phyloP scores from a whole-genome alignment of 2,329 filamentous ascomycete species.

The Fusarium ramigenum region DNA sequence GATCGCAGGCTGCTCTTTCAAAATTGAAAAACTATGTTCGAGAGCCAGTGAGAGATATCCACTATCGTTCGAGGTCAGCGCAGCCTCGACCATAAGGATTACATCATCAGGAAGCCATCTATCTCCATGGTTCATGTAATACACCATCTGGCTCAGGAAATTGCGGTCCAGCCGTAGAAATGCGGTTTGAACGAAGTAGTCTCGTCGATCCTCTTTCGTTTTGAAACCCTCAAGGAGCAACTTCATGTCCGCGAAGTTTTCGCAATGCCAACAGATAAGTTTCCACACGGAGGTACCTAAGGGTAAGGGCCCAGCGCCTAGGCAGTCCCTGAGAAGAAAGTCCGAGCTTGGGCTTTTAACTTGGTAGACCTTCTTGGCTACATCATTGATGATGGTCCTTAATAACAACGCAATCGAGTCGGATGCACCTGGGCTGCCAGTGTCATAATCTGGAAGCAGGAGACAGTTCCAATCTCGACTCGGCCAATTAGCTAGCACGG shows the following conservation, averaged over 20 bases:
- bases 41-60: not conserved
- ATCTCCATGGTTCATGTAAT: too few species aligned
- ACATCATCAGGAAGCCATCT: rapidly evolving
- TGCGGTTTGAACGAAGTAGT: not conserved
- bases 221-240: not conserved
- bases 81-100: not conserved
- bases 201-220: rapidly evolving
- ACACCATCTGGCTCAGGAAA: not conserved
- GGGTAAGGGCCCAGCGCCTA: rapidly evolving
- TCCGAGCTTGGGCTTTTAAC: rapidly evolving
- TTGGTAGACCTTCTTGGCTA: rapidly evolving
- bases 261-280: not conserved
- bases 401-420: rapidly evolving
- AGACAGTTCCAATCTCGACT: rapidly evolving
- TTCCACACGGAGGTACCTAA: rapidly evolving
- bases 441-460: rapidly evolving
- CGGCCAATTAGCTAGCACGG: not conserved
- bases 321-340: rapidly evolving
- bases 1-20: rapidly evolving
- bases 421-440: rapidly evolving
- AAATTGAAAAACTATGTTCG: too few species aligned
- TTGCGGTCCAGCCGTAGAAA: not conserved
- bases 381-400: rapidly evolving
- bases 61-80: rapidly evolving
- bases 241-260: not conserved